Percentiles rank a stretch among this genome's conserved stretches.
Evolutionary conservation across 768 basidiomycete species (phyloP).

Genomic region (Tylopilus sp.): DNA sequence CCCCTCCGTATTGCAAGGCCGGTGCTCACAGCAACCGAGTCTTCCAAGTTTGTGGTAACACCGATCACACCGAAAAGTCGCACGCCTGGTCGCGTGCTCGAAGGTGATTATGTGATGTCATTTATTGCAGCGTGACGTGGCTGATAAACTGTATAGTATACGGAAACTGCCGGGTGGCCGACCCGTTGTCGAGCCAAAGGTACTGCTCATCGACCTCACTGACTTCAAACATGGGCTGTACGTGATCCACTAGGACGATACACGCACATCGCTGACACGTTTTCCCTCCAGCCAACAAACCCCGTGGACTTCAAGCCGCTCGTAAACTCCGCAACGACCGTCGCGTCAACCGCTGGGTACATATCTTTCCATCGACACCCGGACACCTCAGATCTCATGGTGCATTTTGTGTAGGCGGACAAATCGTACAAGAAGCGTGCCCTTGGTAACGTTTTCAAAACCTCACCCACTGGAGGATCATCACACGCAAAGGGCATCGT

Average conservation of each 20-base stretch:
- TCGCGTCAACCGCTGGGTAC: constrained; percentile 95
- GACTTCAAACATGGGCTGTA: constrained; percentile 83
- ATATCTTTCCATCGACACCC: constrained; percentile 27
- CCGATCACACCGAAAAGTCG: no score
- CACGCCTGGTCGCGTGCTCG: no score
- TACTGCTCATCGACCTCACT: constrained; percentile 42
- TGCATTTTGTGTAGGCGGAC: constrained; percentile 67
- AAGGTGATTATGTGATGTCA: no score
- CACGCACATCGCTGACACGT: constrained; percentile 5
- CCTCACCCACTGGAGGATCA: constrained; percentile 97
- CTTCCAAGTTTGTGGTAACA: no score
- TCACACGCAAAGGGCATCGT: constrained; percentile 99
- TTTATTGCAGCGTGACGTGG: constrained; percentile 12
- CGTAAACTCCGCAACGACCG: constrained; percentile 95
- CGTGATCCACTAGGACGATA: constrained; percentile 36
- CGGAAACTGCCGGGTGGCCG: constrained; percentile 29
- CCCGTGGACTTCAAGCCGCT: constrained; percentile 97
- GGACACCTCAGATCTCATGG: constrained; percentile 14
- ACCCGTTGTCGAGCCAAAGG: constrained; percentile 2
- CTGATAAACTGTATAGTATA: constrained; percentile 42
- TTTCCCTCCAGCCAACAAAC: constrained; percentile 80
- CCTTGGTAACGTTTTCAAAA: constrained; percentile 99
- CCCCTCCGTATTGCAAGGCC: no score
- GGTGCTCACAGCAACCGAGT: no score
- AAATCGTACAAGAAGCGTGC: constrained; percentile 99